phyloP scores from a whole-genome alignment of 768 basidiomycete genomes.

The Boletus pseudopeckii region DNA sequence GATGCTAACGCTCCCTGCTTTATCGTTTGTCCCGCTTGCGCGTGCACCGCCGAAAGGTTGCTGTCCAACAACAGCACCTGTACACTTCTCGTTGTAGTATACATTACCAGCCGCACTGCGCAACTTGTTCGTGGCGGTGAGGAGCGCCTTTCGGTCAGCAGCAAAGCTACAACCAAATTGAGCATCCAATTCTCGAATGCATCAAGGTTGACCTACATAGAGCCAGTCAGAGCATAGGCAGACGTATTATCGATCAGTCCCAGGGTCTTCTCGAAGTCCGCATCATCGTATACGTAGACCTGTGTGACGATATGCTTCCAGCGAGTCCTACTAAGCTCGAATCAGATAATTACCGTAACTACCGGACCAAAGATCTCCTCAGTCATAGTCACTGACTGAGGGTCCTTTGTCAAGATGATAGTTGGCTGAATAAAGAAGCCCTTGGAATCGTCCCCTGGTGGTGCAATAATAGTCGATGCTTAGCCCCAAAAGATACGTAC shows the following conservation, averaged over 20 bases:
- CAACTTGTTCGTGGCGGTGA: conserved; percentile 75
- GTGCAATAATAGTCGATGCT: not conserved
- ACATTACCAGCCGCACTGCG: conserved; percentile 94
- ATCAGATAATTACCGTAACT: conserved; percentile 59
- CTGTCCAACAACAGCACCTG: conserved; percentile 95
- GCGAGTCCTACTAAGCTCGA: not conserved
- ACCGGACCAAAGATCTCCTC: conserved; percentile 99
- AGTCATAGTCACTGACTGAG: conserved; percentile 81
- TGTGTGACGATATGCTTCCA: conserved; percentile 26
- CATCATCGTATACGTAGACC: conserved; percentile 89
- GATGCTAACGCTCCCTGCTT: conserved; percentile 81
- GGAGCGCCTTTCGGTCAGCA: conserved; percentile 72
- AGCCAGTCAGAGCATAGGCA: conserved; percentile 89
- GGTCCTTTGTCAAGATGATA: conserved; percentile 88
- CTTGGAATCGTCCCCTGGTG: conserved; percentile 76
- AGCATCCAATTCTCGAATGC: conserved; percentile 6
- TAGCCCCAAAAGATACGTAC: not conserved
- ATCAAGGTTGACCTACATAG: conserved; percentile 59
- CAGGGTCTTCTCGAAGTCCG: conserved; percentile 80
- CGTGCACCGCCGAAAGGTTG: conserved; percentile 97
- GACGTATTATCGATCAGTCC: conserved; percentile 85
- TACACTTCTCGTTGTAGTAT: conserved; percentile 98
- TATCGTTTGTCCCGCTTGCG: conserved; percentile 95
- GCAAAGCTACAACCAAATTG: conserved; percentile 60
- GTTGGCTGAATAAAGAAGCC: conserved; percentile 96